phyloP scores from a whole-genome alignment of 148 eudicot genomes.

The Pharnaceum exiguum region DNA sequence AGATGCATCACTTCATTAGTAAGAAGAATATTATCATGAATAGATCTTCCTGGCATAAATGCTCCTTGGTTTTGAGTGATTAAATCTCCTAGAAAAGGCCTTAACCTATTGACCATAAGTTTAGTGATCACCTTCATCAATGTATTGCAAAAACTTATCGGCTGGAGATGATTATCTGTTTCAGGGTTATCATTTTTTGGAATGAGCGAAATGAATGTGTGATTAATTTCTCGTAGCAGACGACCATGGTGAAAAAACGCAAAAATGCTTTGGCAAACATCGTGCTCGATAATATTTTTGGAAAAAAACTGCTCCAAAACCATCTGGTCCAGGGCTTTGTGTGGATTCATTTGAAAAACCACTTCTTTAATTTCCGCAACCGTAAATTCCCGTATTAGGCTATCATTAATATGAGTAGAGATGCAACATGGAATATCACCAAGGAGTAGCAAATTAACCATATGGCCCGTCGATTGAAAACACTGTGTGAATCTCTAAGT shows the following conservation, averaged over 20 bases:
- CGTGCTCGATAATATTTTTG: not conserved
- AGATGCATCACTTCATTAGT: too few relatives aligned
- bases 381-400: too few relatives aligned
- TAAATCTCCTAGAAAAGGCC: too few relatives aligned
- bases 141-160: not conserved
- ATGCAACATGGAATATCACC: too few relatives aligned
- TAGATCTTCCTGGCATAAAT: too few relatives aligned
- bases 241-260: not conserved
- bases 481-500: too few relatives aligned
- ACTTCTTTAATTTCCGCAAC: not conserved
- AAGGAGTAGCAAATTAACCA: too few relatives aligned
- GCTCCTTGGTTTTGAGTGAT: too few relatives aligned
- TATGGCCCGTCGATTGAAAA: too few relatives aligned
- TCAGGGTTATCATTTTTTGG: not conserved
- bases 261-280: not conserved
- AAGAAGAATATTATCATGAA: too few relatives aligned
- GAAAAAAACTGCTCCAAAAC: not conserved
- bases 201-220: not conserved
- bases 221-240: not conserved
- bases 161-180: not conserved
- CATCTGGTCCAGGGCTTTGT: not conserved
- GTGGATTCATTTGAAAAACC: not conserved
- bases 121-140: not conserved
- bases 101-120: not conserved
- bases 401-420: too few relatives aligned